Conservation (phyloP, 768 basidiomycete genomes). For the Nevesoporus exiguus region DNA sequence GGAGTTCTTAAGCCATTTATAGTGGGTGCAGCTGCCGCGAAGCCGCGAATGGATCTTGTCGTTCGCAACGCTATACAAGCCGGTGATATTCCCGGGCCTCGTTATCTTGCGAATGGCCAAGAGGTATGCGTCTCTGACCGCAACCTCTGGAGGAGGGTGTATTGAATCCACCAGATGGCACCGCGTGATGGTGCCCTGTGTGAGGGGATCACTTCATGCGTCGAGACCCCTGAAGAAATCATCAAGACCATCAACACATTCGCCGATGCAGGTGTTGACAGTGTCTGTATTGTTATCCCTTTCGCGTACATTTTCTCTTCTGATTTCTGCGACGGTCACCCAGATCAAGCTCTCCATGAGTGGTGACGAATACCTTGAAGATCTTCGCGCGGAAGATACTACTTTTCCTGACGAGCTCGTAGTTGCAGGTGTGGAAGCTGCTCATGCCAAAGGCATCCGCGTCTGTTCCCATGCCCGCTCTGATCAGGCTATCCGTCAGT, state of each 20-base stretch:
- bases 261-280: conserved; percentile 25
- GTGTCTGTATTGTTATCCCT: conserved; percentile 7
- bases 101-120: conserved; percentile 35
- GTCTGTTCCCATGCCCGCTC: conserved; percentile 38
- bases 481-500: conserved; percentile 32
- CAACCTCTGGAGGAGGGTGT: too few relatives aligned
- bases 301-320: not conserved
- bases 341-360: conserved; percentile 37
- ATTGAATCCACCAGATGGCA: conserved; percentile 24
- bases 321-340: not conserved
- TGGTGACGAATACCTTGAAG: conserved; percentile 35
- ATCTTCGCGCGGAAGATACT: conserved; percentile 33
- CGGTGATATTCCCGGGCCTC: conserved; percentile 35
- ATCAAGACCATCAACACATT: conserved; percentile 19
- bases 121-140: conserved; percentile 23
- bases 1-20: not conserved
- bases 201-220: conserved; percentile 33
- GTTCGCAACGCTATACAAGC: conserved; percentile 34
- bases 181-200: conserved; percentile 30
- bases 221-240: conserved; percentile 31
- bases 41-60: conserved; percentile 31
- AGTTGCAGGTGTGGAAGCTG: conserved; percentile 34
- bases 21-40: conserved; percentile 38
- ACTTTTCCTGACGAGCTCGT: conserved; percentile 35
- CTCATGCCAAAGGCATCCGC: conserved; percentile 35